Evolutionary conservation across 2,329 filamentous ascomycete species (phyloP).

Genomic region (Cryphonectria carpinicola): DNA sequence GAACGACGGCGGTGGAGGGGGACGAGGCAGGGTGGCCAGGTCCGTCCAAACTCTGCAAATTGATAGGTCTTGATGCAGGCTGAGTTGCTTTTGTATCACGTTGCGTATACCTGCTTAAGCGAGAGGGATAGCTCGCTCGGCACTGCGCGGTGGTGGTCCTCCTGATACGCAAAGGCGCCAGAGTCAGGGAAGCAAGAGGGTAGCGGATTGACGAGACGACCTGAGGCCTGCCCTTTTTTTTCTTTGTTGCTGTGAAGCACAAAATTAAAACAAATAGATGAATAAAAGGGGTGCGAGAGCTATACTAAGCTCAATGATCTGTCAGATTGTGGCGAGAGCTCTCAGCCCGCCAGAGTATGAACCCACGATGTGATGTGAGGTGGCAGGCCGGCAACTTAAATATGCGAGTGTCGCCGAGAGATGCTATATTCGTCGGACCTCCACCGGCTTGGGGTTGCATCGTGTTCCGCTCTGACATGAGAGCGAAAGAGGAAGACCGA

Average conservation of each 20-base stretch:
- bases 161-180: conserved; percentile 15
- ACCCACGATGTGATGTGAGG: neutral
- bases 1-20: conserved; percentile 16
- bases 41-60: conserved; percentile 22
- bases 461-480: neutral
- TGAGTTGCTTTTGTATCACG: conserved; percentile 27
- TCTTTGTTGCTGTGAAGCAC: neutral
- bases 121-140: conserved; percentile 28
- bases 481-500: neutral
- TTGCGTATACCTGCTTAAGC: conserved; percentile 31
- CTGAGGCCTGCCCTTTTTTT: neutral
- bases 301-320: neutral
- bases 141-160: conserved; percentile 2
- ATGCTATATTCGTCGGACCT: neutral
- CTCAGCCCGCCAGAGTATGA: neutral
- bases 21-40: conserved; percentile 23
- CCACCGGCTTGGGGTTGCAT: conserved; percentile 3
- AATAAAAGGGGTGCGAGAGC: neutral
- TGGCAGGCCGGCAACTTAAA: neutral
- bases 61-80: conserved; percentile 29
- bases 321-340: neutral
- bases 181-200: neutral
- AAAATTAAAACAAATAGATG: neutral
- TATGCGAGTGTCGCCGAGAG: neutral
- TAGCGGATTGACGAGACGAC: neutral